Percentiles rank a stretch among this genome's conserved stretches.
Evolutionary conservation across 176 grass and related monocot species (phyloP).

Genomic region (Oryza nivara): DNA sequence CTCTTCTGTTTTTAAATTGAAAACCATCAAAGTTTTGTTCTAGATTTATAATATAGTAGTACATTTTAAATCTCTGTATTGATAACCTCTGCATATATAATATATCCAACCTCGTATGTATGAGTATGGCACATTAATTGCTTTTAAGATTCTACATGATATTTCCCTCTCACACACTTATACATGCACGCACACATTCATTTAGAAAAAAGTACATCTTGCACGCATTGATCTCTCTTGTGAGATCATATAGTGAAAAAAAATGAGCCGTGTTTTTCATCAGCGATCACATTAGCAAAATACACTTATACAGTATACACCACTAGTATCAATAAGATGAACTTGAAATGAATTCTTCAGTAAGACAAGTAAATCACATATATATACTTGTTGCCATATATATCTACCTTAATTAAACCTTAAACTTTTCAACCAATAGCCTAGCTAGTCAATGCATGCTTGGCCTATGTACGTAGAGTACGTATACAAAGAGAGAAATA

Average conservation of each 20-base stretch:
- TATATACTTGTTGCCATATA: not conserved
- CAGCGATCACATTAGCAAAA: not conserved
- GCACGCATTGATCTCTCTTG: not conserved
- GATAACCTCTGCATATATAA: too few relatives aligned
- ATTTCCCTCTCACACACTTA: too few relatives aligned
- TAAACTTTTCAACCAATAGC: conserved; percentile 30
- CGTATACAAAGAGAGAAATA: not conserved
- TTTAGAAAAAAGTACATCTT: too few relatives aligned
- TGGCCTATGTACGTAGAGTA: not conserved
- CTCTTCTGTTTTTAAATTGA: too few relatives aligned
- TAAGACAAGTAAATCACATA: not conserved
- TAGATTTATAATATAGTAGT: too few relatives aligned
- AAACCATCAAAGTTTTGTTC: too few relatives aligned
- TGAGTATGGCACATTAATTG: too few relatives aligned
- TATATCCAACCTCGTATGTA: too few relatives aligned
- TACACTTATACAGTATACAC: not conserved
- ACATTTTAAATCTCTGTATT: too few relatives aligned
- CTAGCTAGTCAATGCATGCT: conserved; percentile 26
- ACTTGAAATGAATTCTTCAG: not conserved
- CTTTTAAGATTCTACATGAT: too few relatives aligned
- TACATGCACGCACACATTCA: too few relatives aligned
- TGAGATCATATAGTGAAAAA: not conserved
- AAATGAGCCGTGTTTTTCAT: not conserved
- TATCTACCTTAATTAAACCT: not conserved
- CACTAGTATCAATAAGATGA: not conserved